These are phyloP conservation scores for Colletotrichum cordylinicola DNA, from an alignment of 2,329 filamentous ascomycete genomes.

Conservation along the genomic window DNA sequence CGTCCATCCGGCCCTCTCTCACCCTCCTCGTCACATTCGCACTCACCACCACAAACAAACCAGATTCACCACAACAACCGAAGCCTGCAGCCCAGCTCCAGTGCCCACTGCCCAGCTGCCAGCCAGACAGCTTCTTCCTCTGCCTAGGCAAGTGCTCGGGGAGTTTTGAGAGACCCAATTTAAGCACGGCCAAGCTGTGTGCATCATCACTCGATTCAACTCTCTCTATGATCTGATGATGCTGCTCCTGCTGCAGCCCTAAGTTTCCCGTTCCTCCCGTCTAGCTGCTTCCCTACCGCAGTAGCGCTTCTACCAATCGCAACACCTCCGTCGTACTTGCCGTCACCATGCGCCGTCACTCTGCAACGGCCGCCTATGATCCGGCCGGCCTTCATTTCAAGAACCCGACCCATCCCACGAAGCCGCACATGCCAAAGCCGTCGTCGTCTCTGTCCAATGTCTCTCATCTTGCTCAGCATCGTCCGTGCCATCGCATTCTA, in stretches of 20 bases:
- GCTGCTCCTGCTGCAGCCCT: constrained; percentile 18
- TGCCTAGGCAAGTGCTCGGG: background rate
- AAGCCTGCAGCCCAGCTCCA: background rate
- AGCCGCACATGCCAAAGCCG: background rate
- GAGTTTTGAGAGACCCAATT: constrained; percentile 6
- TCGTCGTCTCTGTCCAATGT: background rate
- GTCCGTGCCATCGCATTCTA: background rate
- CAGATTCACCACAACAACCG: background rate
- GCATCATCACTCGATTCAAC: constrained; percentile 12
- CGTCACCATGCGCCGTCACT: background rate
- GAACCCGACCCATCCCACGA: background rate
- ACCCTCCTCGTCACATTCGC: background rate
- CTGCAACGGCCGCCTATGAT: background rate
- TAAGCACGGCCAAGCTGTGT: background rate
- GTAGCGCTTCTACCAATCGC: background rate
- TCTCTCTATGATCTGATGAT: constrained; percentile 14
- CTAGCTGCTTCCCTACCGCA: background rate
- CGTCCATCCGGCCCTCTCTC: background rate
- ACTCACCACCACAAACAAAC: background rate
- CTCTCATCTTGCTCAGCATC: background rate
- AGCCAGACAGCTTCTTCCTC: background rate
- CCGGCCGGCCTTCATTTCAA: background rate
- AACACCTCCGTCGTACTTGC: background rate
- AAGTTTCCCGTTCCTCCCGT: background rate
- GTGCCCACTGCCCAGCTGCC: background rate